These are phyloP conservation scores for Xylaria intraflava DNA, from an alignment of 495 filamentous ascomycete species.

Conservation along the genomic window DNA sequence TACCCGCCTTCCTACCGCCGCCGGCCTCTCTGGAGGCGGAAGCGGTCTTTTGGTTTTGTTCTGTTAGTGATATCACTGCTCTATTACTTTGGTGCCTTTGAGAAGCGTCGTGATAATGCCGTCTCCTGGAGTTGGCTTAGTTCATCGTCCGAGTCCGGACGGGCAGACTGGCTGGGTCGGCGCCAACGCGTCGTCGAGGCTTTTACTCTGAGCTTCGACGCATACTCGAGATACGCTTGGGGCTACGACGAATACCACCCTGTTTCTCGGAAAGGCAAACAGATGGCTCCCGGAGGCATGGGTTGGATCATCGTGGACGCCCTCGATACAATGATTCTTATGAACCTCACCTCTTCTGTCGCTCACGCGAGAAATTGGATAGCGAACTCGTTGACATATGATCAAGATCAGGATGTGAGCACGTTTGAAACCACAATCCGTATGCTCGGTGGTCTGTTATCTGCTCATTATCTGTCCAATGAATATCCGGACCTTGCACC, in stretches of 20 bases:
- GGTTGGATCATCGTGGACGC: conserved; percentile 99
- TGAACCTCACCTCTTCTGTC: conserved; percentile 89
- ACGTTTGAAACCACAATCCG: conserved; percentile 98
- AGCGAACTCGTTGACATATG: conserved; percentile 69
- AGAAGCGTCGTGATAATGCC: conserved; percentile 24
- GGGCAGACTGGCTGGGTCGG: conserved; percentile 64
- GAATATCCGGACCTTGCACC: conserved; percentile 61
- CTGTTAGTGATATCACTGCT: conserved; percentile 44
- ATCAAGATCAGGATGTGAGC: conserved; percentile 91
- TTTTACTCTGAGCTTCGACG: conserved; percentile 84
- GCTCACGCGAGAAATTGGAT: conserved; percentile 88
- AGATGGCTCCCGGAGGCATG: conserved; percentile 78
- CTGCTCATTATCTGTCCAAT: conserved; percentile 87
- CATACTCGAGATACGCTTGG: conserved; percentile 91
- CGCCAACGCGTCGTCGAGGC: conserved; percentile 83
- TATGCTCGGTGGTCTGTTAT: conserved; percentile 91
- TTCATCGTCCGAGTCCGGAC: conserved; percentile 27
- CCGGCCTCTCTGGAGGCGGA: conserved; percentile 44
- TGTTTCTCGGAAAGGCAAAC: conserved; percentile 64
- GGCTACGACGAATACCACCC: conserved; percentile 85
- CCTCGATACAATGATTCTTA: conserved; percentile 92
- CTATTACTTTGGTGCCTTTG: conserved; percentile 55
- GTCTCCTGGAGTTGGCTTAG: conserved; percentile 39
- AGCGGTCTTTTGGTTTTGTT: conserved; percentile 36
- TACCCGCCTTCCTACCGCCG: conserved; percentile 51